Conservation (phyloP, 805 yeast species). For the Lipomyces yamadae region DNA sequence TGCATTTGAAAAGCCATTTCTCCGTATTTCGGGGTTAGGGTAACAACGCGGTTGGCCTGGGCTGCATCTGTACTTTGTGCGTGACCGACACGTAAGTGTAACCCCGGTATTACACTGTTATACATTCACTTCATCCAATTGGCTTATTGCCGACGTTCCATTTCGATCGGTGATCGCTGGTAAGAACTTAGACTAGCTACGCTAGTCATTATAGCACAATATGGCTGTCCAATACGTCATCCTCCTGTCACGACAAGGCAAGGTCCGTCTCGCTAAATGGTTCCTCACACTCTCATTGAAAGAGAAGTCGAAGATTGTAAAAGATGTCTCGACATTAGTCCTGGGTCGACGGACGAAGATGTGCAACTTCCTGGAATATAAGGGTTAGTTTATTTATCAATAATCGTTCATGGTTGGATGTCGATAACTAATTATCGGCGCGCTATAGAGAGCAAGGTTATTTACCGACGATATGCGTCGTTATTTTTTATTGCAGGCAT, state of each 20-base stretch:
- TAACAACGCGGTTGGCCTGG: too few relatives aligned
- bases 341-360: conserved; percentile 86
- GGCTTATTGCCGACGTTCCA: not conserved
- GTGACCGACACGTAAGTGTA: too few relatives aligned
- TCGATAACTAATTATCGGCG: not conserved
- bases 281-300: conserved; percentile 80
- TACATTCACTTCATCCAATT: not conserved
- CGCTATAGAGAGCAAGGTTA: conserved; percentile 68
- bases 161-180: not conserved
- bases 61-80: too few relatives aligned
- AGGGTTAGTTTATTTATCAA: conserved; percentile 47
- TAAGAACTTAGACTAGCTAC: not conserved
- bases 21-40: not conserved
- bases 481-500: conserved; percentile 88
- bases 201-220: not conserved
- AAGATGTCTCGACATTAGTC: conserved; percentile 85
- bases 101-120: too few relatives aligned
- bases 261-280: conserved; percentile 93
- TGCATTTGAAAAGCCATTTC: too few relatives aligned
- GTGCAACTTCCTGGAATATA: conserved; percentile 92
- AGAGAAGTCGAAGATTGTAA: conserved; percentile 80
- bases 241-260: conserved; percentile 91
- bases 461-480: conserved; percentile 92
- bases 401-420: not conserved
- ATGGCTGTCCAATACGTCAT: conserved; percentile 84